These are phyloP conservation scores for Syzygium aromaticum DNA, from an alignment of 345 rosid genomes.

Conservation along the genomic window DNA sequence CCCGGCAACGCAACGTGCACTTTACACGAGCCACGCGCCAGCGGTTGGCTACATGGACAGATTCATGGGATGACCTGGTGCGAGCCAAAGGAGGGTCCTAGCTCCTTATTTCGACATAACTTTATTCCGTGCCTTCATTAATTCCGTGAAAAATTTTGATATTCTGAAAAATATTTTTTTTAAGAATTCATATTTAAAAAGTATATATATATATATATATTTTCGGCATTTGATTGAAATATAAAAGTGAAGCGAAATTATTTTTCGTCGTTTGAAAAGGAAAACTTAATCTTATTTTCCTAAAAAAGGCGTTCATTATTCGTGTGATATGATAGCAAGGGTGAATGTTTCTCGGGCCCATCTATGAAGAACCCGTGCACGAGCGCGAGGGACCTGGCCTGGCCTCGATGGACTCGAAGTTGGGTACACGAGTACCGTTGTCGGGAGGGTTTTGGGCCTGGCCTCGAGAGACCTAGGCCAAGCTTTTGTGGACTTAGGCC, in stretches of 20 bases:
- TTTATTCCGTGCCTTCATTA: too few relatives aligned
- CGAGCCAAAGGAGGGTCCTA: too few relatives aligned
- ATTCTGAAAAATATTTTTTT: neutral
- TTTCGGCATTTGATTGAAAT: too few relatives aligned
- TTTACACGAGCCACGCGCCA: neutral
- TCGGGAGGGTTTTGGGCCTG: too few relatives aligned
- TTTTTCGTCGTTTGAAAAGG: neutral
- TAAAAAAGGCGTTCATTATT: too few relatives aligned
- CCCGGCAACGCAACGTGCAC: neutral
- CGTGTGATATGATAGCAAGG: neutral
- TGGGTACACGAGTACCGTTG: neutral
- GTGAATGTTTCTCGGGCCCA: too few relatives aligned
- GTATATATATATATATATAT: too few relatives aligned
- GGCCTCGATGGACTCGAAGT: neutral
- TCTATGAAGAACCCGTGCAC: neutral
- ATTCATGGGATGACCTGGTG: neutral
- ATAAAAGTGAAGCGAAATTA: too few relatives aligned
- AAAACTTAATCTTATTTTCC: too few relatives aligned
- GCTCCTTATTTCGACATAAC: neutral
- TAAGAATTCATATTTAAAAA: too few relatives aligned
- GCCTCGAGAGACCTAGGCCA: neutral
- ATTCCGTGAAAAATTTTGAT: neutral
- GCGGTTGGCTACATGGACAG: neutral
- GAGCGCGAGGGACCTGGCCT: fast-evolving
- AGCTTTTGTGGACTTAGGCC: neutral